Percentiles rank a stretch among this genome's conserved stretches.
Evolutionary conservation across 148 eudicot species (phyloP).

Genomic region (Oxyria digyna): DNA sequence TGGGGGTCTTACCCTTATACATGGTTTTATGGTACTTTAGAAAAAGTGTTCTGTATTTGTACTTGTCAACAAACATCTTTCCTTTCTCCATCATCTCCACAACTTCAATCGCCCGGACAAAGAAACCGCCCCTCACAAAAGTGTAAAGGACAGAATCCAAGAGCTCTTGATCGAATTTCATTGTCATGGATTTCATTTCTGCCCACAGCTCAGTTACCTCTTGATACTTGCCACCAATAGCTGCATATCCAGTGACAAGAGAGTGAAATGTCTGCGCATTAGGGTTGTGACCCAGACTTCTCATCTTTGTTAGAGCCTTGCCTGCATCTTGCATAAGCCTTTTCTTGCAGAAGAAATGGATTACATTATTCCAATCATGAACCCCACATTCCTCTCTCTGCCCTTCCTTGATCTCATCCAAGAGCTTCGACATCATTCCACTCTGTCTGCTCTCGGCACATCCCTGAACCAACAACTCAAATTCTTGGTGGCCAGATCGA

Average conservation of each 20-base stretch:
- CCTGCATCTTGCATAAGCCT: constrained; percentile 94
- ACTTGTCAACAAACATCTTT: constrained; percentile 78
- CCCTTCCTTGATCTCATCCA: constrained; percentile 79
- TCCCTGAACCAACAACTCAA: constrained; percentile 37
- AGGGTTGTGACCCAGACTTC: constrained; percentile 69
- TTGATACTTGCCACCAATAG: constrained; percentile 77
- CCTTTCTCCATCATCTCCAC: constrained; percentile 86
- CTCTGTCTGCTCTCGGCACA: constrained; percentile 37
- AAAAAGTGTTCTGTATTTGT: constrained; percentile 69
- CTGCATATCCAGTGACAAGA: constrained; percentile 88
- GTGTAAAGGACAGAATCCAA: constrained; percentile 89
- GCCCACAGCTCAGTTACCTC: constrained; percentile 96
- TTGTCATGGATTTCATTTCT: constrained; percentile 67
- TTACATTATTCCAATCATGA: constrained; percentile 87
- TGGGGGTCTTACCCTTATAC: constrained; percentile 75
- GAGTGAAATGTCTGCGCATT: constrained; percentile 95
- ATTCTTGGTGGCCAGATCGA: constrained; percentile 39
- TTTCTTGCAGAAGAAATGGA: constrained; percentile 83
- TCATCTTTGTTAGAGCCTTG: constrained; percentile 91
- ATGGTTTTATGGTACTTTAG: constrained; percentile 73
- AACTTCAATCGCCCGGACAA: constrained; percentile 74
- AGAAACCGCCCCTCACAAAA: constrained; percentile 90
- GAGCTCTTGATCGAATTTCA: constrained; percentile 86
- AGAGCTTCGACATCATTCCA: constrained; percentile 65
- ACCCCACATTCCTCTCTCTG: constrained; percentile 64